These are phyloP conservation scores for Clonostachys solani DNA, from an alignment of 2,329 filamentous ascomycete genomes.

Conservation along the genomic window DNA sequence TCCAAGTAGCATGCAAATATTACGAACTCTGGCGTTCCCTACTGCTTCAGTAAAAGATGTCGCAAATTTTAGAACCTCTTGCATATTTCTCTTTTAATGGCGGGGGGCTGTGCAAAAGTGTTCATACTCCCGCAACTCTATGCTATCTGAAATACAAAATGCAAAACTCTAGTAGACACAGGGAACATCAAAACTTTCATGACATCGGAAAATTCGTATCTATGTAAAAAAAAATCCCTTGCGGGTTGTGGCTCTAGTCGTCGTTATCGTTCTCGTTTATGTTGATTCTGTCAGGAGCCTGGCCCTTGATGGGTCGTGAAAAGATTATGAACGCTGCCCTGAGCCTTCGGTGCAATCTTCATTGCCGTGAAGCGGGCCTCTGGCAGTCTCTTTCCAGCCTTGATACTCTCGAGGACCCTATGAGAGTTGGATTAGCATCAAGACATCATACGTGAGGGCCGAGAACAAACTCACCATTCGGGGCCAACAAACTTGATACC, in stretches of 20 bases:
- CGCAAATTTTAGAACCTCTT: no score
- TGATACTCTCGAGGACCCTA: conserved; percentile 81
- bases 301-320: conserved; percentile 13
- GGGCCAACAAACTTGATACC: conserved; percentile 75
- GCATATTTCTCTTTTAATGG: no score
- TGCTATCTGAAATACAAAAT: no score
- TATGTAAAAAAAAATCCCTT: no score
- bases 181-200: no score
- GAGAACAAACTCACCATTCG: conserved; percentile 60
- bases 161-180: no score
- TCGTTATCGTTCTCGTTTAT: not conserved
- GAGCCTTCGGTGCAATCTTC: conserved; percentile 56
- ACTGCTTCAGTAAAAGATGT: no score
- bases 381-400: conserved; percentile 66
- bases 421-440: not conserved
- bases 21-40: no score
- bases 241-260: not conserved
- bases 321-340: conserved; percentile 59
- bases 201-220: no score
- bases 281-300: not conserved
- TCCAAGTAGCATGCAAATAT: no score
- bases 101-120: no score
- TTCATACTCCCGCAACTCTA: no score
- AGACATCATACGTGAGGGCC: not conserved
- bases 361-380: conserved; percentile 68